Evolutionary conservation across 2,329 filamentous ascomycete genomes (phyloP).

Genomic region (Monilinia fructigena): DNA sequence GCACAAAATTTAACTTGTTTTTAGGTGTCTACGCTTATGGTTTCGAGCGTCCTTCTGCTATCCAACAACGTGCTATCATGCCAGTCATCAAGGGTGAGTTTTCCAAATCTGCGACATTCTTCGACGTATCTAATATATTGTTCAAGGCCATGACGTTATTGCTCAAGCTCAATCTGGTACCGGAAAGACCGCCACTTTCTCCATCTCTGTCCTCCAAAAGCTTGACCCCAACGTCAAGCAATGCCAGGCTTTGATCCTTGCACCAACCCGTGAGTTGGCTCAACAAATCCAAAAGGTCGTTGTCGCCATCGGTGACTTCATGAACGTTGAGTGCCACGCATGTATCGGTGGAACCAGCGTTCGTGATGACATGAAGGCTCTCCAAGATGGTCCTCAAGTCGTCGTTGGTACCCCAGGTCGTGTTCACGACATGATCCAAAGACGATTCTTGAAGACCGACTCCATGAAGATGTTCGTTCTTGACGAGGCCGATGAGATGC

Average conservation of each 20-base stretch:
- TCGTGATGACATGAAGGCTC: slow-evolving; percentile 97
- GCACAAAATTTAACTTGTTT: slow-evolving; percentile 31
- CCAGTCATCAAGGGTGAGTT: slow-evolving; percentile 96
- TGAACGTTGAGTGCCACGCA: slow-evolving; percentile 98
- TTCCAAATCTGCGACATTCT: slow-evolving; percentile 14
- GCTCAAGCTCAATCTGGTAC: slow-evolving; percentile 99
- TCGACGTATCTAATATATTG: slow-evolving; percentile 30
- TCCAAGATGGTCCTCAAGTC: slow-evolving; percentile 93
- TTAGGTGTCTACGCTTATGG: slow-evolving; percentile 93
- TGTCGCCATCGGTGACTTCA: slow-evolving; percentile 98
- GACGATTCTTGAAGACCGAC: slow-evolving; percentile 94
- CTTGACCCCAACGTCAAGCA: slow-evolving; percentile 92
- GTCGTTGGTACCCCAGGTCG: slow-evolving; percentile 97
- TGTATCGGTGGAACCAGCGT: slow-evolving; percentile 99
- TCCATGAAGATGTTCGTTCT: slow-evolving; percentile 99
- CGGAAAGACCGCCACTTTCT: slow-evolving; percentile 99
- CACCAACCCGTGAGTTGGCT: slow-evolving; percentile 95
- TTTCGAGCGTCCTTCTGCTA: slow-evolving; percentile 99
- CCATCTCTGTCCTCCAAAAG: slow-evolving; percentile 98
- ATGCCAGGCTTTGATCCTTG: slow-evolving; percentile 97
- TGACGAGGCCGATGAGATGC: slow-evolving; percentile 99
- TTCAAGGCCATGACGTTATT: slow-evolving; percentile 90
- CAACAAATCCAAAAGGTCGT: slow-evolving; percentile 99
- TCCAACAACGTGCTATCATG: slow-evolving; percentile 99
- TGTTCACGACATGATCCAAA: slow-evolving; percentile 99